Conservation (phyloP, 2,329 filamentous ascomycete species). For the Alternaria longipes region DNA sequence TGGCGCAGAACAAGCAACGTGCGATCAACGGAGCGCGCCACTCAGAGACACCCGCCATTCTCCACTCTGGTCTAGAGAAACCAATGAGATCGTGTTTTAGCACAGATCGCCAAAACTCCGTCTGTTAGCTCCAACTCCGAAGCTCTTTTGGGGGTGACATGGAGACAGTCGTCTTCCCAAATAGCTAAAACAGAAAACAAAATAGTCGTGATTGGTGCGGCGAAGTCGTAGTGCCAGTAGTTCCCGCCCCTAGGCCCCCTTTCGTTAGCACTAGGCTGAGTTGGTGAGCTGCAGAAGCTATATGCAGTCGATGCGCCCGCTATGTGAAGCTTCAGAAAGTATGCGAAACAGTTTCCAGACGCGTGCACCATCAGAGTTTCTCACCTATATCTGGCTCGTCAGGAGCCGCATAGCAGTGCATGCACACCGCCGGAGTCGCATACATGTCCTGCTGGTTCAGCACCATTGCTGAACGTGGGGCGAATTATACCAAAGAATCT, state of each 20-base stretch:
- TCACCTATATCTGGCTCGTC: background rate
- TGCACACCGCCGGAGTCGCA: background rate
- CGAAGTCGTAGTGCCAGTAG: background rate
- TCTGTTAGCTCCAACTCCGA: background rate
- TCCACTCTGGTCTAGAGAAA: background rate
- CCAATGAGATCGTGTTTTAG: background rate
- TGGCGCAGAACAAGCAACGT: background rate
- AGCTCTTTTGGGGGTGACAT: background rate
- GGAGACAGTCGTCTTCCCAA: conserved; percentile 1
- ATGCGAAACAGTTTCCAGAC: conserved; percentile 3
- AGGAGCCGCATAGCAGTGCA: background rate
- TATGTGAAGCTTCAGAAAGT: conserved; percentile 1
- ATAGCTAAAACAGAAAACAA: conserved; percentile 9
- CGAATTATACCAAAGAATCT: background rate
- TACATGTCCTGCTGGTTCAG: background rate
- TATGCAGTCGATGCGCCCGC: conserved; percentile 4
- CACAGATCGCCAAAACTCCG: background rate
- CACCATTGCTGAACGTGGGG: background rate
- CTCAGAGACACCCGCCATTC: background rate
- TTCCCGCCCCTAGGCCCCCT: background rate
- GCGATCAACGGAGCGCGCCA: background rate
- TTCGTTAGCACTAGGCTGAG: background rate
- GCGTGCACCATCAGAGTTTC: background rate
- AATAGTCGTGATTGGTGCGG: conserved; percentile 6
- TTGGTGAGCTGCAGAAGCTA: background rate